Evolutionary conservation across 2,329 filamentous ascomycete species (phyloP).

Genomic region (Xylariomycetidae sp.): DNA sequence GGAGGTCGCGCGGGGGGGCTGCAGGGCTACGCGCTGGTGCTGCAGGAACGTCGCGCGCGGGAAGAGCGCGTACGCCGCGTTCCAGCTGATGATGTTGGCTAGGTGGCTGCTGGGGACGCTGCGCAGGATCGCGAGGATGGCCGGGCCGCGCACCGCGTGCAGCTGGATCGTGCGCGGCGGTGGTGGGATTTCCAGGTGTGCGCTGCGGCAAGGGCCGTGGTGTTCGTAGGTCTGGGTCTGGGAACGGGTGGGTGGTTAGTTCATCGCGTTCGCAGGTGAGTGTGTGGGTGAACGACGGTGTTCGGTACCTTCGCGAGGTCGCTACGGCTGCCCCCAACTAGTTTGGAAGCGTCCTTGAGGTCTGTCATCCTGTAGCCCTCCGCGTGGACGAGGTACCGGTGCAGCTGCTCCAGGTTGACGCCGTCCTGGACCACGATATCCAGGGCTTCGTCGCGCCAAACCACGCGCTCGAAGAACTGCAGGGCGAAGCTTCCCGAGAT

Average conservation of each 20-base stretch:
- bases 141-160: background rate
- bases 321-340: background rate
- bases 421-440: conserved; percentile 7
- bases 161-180: conserved; percentile 6
- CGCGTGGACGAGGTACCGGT: conserved; percentile 1
- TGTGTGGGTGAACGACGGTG: conserved; percentile 1
- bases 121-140: conserved; percentile 3
- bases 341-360: background rate
- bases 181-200: too few relatives aligned
- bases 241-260: background rate
- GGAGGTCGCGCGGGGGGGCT: background rate
- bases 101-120: conserved; percentile 6
- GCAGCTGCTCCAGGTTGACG: background rate
- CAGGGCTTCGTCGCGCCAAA: conserved; percentile 6
- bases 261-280: conserved; percentile 1
- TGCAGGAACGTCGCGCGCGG: conserved; percentile 6
- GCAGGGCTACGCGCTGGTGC: conserved; percentile 7
- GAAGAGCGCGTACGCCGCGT: conserved; percentile 8
- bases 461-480: conserved; percentile 1
- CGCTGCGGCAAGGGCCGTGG: too few relatives aligned
- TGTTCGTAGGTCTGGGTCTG: too few relatives aligned
- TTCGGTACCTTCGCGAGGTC: background rate
- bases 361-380: conserved; percentile 5
- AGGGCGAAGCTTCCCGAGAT: background rate
- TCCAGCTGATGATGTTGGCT: conserved; percentile 10